Evolutionary conservation across 2,329 filamentous ascomycete species (phyloP), one percentile per base, ranked within the genome.

Genomic region (Cladophialophora chaetospira): DNA sequence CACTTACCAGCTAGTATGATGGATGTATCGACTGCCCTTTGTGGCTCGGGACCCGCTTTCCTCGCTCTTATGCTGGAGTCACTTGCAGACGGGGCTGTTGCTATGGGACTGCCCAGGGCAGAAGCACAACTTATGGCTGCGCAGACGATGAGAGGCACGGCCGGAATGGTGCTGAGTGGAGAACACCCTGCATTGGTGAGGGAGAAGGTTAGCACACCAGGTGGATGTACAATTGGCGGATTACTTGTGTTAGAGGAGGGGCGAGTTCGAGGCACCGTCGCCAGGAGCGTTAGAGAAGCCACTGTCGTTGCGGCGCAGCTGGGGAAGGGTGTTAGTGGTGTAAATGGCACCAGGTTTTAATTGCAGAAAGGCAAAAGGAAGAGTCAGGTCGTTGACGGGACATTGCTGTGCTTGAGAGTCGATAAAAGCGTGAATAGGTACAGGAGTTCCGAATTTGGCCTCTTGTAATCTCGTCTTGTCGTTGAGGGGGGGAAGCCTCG

Each of bases 211-310:
- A 79, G 77, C 9, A 84, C 82, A 4, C 83, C 84, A 0, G 83
- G 82, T 31, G 83, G 84, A 0, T 86, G 83, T 67, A 86, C 84
- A 8, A 84, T 85, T 65, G 82, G 80, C 1, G 84, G 84, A 0
- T 66, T 86, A 60, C 71, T 84, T 68, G 82, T 83, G 19, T 69
- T 87, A 31, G 94, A 97, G 71, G 93, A 97, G 67, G 84, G 87
- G 5, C 84, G 82, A n/a, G 90, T 90, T 40, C 78, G 83, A 31
- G 86, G 86, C 21, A 80, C 86, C n/a, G 82, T 90, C 63, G 78
- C 84, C 26, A 79, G 88, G 65, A 88, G 84, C 69, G 75, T 86
- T 15, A 72, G 82, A 58, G 82, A 85, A 66, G 81, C 82, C 5
- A 83, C 83, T n/a, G 78, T 79, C 29, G 76, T 84, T 56, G 82